Evolutionary conservation across 2,329 filamentous ascomycete genomes (phyloP), one percentile per base, ranked within the genome.

Genomic region (Colletotrichum lini): DNA sequence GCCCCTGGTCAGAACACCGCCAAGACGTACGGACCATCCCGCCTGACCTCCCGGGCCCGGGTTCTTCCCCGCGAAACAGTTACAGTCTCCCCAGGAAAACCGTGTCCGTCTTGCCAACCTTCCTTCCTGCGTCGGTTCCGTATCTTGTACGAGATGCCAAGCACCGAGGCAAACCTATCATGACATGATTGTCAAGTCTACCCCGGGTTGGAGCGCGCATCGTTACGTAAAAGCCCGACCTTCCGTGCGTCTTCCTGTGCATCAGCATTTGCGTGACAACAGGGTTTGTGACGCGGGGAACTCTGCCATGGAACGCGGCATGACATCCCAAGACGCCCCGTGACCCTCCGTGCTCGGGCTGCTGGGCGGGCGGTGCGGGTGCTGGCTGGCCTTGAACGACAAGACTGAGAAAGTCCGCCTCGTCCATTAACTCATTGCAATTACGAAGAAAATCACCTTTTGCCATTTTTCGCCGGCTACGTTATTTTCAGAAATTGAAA

Each of bases 161-260:
- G 69, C 26, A 49, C 15, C 8, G 7, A 15, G 35, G 35, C 35
- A n/a, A 42, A 47, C 68, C 68, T 68, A 71, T 60, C 58, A 64
- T 52, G 42, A 52, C 53, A 23, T 38, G 35, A 38, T 10, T 38
- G 35, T 10, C 35, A 10, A 38, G 54, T 30, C 40, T 26, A 40
- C 38, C 23, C 53, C 21, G 35, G 59, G 58, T 53, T 69, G 58
- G 35, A 47, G 58, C 65, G 45, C 69, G 69, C 56, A 54, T 69
- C 69, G 44, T 72, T 72, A 72, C 69, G 65, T 72, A 72, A 72
- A 72, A 59, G 35, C 8, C 52, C n/a, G 65, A 47, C 53, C 59
- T 54, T 50, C 59, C 50, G 68, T 72, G 69, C 59, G 69, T 69
- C 64, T 72, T 63, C 52, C 62, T 30, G 38, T 57, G 65, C 65